Evolutionary conservation across 768 basidiomycete species (phyloP), one percentile per base, ranked within the genome.

Genomic region (Megacollybia marginata): DNA sequence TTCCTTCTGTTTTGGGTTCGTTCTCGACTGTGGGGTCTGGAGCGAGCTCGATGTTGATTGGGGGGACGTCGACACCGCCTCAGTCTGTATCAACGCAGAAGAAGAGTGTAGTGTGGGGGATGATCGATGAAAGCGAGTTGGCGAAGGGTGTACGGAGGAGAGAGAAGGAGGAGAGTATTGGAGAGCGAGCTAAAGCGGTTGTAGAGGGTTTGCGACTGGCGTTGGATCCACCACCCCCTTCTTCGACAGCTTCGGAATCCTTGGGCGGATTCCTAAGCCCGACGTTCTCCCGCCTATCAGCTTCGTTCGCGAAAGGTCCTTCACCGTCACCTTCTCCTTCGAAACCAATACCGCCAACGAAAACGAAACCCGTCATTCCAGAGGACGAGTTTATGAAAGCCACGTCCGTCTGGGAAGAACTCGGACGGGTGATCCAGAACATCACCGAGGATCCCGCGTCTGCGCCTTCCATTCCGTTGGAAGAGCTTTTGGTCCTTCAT

Each of bases 71-170:
- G 2, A 40, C 38, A 8, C 38, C 38, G 2, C 13, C 18, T n/a
- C 23, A 13, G 23, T 9, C 31, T 33, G 5, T 9, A 33, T n/a
- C n/a, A n/a, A 16, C 48, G 47, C 44, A 38, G 43, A 13, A 19
- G 11, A 28, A 64, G 42, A 70, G 67, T 8, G 89, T 80, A 57
- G 86, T 92, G 11, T 92, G 89, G 89, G 79, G 78, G 0, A 78
- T 91, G 79, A 87, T 91, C 47, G 87, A 92, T 63, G 86, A 88
- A 53, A 90, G 88, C 62, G 83, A 88, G 63, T 69, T 92, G 28
- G 89, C 89, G 3, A 79, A 75, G 63, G 76, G 57, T 64, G 62
- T 42, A 77, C 82, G 60, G 77, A 77, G 69, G 76, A 28, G 23
- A 28, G 38, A 40, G 38, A 40, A 15, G 38, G 38, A 40, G 38